These are phyloP conservation scores for Gossypium aridum DNA, from an alignment of 441 rosid genomes.

Conservation along the genomic window DNA sequence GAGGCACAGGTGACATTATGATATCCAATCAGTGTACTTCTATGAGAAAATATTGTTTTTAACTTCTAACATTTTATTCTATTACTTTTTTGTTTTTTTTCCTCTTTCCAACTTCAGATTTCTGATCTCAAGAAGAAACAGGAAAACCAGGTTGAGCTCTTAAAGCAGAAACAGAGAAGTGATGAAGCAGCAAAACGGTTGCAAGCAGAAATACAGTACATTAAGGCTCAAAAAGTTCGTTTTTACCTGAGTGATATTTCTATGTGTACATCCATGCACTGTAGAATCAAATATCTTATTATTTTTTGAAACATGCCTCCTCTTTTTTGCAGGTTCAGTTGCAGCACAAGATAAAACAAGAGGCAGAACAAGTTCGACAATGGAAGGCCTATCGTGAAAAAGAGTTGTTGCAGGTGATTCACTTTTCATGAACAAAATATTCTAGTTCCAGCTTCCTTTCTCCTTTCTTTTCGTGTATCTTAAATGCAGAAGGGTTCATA, in stretches of 20 bases:
- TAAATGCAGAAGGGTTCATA: not conserved
- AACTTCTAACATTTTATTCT: not conserved
- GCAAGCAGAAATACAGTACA: constrained; percentile 60
- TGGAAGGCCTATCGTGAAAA: constrained; percentile 72
- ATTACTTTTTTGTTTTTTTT: not conserved
- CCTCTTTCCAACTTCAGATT: constrained; percentile 27
- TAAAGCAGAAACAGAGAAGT: constrained; percentile 63
- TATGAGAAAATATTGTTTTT: constrained; percentile 10
- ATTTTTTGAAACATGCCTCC: constrained; percentile 5
- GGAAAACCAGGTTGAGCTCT: constrained; percentile 55
- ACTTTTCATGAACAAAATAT: not conserved
- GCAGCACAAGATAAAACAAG: constrained; percentile 67
- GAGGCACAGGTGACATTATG: constrained; percentile 50
- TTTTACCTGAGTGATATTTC: constrained; percentile 10
- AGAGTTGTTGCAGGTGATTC: constrained; percentile 59
- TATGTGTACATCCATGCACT: not conserved
- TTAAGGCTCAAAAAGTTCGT: constrained; percentile 61
- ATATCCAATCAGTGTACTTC: constrained; percentile 1
- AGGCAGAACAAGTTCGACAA: constrained; percentile 71
- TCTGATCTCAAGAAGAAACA: constrained; percentile 60
- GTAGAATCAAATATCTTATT: constrained; percentile 1
- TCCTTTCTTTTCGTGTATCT: not conserved
- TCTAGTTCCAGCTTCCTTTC: not conserved
- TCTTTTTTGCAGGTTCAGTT: constrained; percentile 53
- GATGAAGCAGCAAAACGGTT: constrained; percentile 63